Percentiles rank a stretch among this genome's conserved stretches.
These are phyloP conservation scores for Hypoxylon sp. DNA, from an alignment of 2,329 filamentous ascomycete species.

Conservation along the genomic window DNA sequence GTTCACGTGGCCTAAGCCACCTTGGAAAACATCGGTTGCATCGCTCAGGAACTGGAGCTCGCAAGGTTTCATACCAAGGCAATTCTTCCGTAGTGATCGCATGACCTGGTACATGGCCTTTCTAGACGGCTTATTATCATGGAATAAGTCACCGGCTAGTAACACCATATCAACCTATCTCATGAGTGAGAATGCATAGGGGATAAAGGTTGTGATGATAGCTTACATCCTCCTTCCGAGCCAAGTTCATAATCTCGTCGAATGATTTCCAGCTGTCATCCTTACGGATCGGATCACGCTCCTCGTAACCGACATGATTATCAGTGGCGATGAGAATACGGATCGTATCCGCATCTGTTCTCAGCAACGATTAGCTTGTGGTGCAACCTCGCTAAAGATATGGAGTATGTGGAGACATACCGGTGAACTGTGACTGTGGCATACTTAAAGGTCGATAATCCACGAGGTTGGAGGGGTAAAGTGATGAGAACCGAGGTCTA, in stretches of 20 bases:
- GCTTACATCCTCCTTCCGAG: constrained; percentile 82
- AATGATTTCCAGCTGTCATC: constrained; percentile 98
- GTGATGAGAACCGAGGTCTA: constrained; percentile 2
- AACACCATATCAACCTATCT: constrained; percentile 91
- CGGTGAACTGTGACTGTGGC: constrained; percentile 47
- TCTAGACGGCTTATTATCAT: constrained; percentile 96
- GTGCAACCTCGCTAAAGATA: constrained; percentile 53
- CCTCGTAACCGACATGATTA: constrained; percentile 97
- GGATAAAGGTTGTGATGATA: not conserved
- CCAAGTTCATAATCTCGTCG: constrained; percentile 93
- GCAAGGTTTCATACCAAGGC: constrained; percentile 94
- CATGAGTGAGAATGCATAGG: constrained; percentile 27
- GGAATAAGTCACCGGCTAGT: constrained; percentile 94
- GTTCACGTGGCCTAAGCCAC: constrained; percentile 93
- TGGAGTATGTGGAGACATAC: constrained; percentile 39
- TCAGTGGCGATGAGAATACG: constrained; percentile 95
- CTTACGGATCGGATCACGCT: constrained; percentile 92
- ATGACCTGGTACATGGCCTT: constrained; percentile 98
- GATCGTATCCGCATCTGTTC: constrained; percentile 79
- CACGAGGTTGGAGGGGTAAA: not conserved
- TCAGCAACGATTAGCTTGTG: constrained; percentile 11
- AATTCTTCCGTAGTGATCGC: constrained; percentile 92
- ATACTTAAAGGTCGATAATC: constrained; percentile 35
- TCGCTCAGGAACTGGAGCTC: constrained; percentile 96
- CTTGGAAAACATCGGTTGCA: constrained; percentile 89